Evolutionary conservation across 441 rosid species (phyloP), one percentile per base, ranked within the genome.

Genomic region (Erodium chrysanthum): DNA sequence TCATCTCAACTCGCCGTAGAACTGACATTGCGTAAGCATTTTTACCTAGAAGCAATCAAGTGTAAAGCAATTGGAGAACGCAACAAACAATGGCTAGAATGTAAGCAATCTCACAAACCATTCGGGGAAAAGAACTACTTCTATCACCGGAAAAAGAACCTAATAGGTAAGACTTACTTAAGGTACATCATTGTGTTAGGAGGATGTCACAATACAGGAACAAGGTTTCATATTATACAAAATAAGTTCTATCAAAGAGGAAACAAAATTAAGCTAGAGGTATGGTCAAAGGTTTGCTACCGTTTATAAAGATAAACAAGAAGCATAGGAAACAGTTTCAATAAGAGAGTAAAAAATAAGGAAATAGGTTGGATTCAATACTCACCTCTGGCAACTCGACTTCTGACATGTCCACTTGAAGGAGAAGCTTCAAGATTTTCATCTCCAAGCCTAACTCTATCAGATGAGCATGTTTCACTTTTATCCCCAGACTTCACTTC

Each of bases 1-100:
- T 94, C 93, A 84, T 82, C 83, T 94, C 96, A 40, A 94, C 76
- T 50, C 85, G 84, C 80, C 79, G 85, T 69, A 94, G 81, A 69
- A 94, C 93, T 40, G 95, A 88, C 80, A 89, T n/a, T 48, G 97
- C 98, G 70, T 91, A 91, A 78, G 90, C 84, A 79, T 94, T 91
- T 86, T 89, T 91, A 75, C 89, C 97, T 94, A 70, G 68, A 73
- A 54, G 37, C 7, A 69, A 73, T 58, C n/a, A 29, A 29, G 33
- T 2, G 33, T 29, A 29, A 29, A 29, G 33, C 33, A 29, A 29
- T 29, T 29, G 33, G 33, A 29, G 33, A 29, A 29, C 33, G 5
- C 33, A 29, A 29, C 5, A 18, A 60, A 56, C 20, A 27, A 8
- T n/a, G 17, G 40, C 17, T 56, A 25, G 61, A 71, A 66, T 1